These are phyloP conservation scores for Trichosporon asahii DNA, from an alignment of 1,284 basidiomycete genomes.

Conservation along the genomic window DNA sequence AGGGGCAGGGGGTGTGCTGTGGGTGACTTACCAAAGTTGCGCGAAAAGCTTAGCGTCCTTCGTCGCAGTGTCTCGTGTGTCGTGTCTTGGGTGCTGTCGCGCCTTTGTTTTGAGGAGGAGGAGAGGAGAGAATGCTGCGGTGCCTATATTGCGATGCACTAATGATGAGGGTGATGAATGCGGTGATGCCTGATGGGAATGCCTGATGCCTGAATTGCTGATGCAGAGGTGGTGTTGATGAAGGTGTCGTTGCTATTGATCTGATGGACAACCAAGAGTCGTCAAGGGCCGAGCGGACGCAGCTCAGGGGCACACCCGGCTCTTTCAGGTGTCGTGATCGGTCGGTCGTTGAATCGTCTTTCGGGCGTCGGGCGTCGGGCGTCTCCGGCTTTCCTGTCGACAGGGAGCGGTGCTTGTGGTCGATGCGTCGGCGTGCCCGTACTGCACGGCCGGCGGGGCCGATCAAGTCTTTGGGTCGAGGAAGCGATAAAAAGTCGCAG, in stretches of 20 bases:
- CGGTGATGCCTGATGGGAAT: not conserved
- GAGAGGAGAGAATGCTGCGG: not conserved
- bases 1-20: not conserved
- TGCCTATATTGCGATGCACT: not conserved
- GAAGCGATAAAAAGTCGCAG: not conserved
- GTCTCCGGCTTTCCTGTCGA: not conserved
- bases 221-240: not conserved
- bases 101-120: not conserved
- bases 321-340: not conserved
- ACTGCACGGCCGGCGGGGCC: not conserved
- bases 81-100: not conserved
- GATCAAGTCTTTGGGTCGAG: not conserved
- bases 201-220: slow-evolving; percentile 2
- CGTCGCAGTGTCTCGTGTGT: not conserved
- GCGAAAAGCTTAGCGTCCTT: not conserved
- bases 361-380: not conserved
- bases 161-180: not conserved
- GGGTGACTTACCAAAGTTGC: not conserved
- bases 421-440: not conserved
- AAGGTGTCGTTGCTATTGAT: not conserved
- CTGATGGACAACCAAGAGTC: not conserved
- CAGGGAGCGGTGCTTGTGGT: no score
- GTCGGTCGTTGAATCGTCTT: not conserved
- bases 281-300: not conserved
- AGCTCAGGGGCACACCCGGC: not conserved